Evolutionary conservation across 495 filamentous ascomycete species (phyloP), one percentile per base, ranked within the genome.

Genomic region (Schizothecium vesticola): DNA sequence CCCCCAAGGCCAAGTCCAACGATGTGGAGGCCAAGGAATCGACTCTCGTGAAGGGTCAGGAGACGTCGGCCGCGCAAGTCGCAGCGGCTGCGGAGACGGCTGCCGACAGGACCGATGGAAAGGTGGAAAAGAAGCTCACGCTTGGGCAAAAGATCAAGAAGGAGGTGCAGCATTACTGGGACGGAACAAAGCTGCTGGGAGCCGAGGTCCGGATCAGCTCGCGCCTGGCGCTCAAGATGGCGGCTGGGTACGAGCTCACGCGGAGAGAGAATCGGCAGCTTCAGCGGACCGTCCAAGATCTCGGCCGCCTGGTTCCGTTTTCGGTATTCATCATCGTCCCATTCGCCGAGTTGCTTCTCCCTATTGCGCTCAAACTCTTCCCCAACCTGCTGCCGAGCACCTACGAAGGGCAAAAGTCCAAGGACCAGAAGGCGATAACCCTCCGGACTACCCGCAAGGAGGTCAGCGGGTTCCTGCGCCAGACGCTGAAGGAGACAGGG

Each of bases 321-420:
- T 97, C 93, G 8, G 91, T 97, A 72, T 98, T 99, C 80, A 83
- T 98, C 75, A 93, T 99, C 68, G 92, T 99, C 51, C 96, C 95
- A 1, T 97, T 98, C 72, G 95, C 93, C 65, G 95, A 99, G 78
- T 82, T 97, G 25, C 86, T 99, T n/a, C 87, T 99, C 12, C 95
- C 95, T 24, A 82, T 99, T 61, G 96, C 93, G 19, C 84, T 99
- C 25, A 95, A 90, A 79, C 79, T 99, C 26, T 99, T 99, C 86
- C 95, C 95, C 72, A 98, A 98, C 76, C 78, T 99, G 70, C 88
- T 99, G 51, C 95, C 95, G 31, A 97, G 92, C 82, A 99, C 95
- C 16, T 99, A 97, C 79, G 95, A 99, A 74, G 94, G 86, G 28
- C 91, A 96, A 76, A 91, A 90, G 68, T 88, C 91, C 12, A 95